Evolutionary conservation across 1,284 basidiomycete genomes (phyloP).

Genomic region (Gomphus bonarii): DNA sequence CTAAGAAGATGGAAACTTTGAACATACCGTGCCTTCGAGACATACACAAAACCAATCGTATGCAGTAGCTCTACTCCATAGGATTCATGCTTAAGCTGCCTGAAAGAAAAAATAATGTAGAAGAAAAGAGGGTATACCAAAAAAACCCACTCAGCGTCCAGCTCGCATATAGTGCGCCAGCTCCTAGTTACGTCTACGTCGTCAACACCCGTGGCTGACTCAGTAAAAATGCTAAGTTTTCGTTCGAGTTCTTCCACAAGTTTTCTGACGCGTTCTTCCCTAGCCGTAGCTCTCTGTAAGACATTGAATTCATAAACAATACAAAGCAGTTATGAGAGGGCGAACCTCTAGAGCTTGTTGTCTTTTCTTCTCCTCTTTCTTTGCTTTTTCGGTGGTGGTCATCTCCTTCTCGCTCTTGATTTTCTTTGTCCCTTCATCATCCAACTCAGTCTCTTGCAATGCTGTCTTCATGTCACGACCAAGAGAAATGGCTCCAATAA

Average conservation of each 20-base stretch:
- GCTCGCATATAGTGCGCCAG: conserved; percentile 67
- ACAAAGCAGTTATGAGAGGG: neutral
- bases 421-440: conserved; percentile 36
- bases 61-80: conserved; percentile 92
- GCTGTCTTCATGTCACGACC: conserved; percentile 98
- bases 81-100: conserved; percentile 81
- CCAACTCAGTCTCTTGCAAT: conserved; percentile 74
- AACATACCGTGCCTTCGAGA: conserved; percentile 55
- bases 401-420: conserved; percentile 64
- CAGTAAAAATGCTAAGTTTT: conserved; percentile 88
- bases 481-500: conserved; percentile 76
- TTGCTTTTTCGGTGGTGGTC: conserved; percentile 75
- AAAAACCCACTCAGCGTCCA: conserved; percentile 70
- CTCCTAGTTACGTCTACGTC: conserved; percentile 60
- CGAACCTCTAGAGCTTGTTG: conserved; percentile 61
- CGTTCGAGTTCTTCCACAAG: conserved; percentile 78
- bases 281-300: conserved; percentile 64
- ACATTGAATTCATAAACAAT: conserved; percentile 1
- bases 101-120: conserved; percentile 20
- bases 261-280: conserved; percentile 73
- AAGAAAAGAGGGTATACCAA: conserved; percentile 4
- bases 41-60: conserved; percentile 86
- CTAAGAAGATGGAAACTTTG: neutral
- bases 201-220: conserved; percentile 67
- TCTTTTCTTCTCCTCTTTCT: conserved; percentile 67